Evolutionary conservation across 345 rosid genomes (phyloP), one percentile per base, ranked within the genome.

Genomic region (Salix suchowensis): DNA sequence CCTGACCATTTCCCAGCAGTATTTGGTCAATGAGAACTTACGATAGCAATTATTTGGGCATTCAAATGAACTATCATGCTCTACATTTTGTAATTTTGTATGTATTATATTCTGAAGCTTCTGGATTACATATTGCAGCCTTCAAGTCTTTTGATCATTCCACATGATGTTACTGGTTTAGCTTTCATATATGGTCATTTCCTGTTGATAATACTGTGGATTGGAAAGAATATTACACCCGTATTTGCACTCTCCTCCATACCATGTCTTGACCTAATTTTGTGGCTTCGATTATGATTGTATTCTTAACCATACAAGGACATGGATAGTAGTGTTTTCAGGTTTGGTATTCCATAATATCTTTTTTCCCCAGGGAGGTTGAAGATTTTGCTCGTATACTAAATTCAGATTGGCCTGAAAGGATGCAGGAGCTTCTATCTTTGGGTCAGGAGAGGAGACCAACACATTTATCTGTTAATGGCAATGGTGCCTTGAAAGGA

Each of bases 361-460:
- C 1, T n/a, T 65, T 46, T 46, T 68, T 39, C 30, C 24, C 13
- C 75, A 81, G 80, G 71, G 84, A 81, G 74, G 84, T 81, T 44
- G 80, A 76, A 77, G 80, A 77, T 81, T 81, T 81, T 67, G 84
- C 80, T 32, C 77, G 84, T 46, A 81, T 73, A 77, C 67, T 81
- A 40, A 81, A 73, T 61, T 81, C 80, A 46, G 84, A 72, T 60
- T 81, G 80, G 80, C 84, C 84, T 36, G 77, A 81, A 68, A 81
- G 83, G 68, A 76, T 76, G 77, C 80, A 73, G 44, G 83, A 81
- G 70, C 77, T 81, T 72, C 67, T 81, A 23, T 73, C 80, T 73
- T 50, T 48, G 19, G 72, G 84, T 48, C 71, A 81, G 62, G 80
- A 73, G 40, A 68, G 39, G 40, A 81, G 74, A 42, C 79, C 46